Percentiles rank a stretch among this genome's conserved stretches.
Evolutionary conservation across 495 filamentous ascomycete genomes (phyloP).

Genomic region (Xylaria longipes): DNA sequence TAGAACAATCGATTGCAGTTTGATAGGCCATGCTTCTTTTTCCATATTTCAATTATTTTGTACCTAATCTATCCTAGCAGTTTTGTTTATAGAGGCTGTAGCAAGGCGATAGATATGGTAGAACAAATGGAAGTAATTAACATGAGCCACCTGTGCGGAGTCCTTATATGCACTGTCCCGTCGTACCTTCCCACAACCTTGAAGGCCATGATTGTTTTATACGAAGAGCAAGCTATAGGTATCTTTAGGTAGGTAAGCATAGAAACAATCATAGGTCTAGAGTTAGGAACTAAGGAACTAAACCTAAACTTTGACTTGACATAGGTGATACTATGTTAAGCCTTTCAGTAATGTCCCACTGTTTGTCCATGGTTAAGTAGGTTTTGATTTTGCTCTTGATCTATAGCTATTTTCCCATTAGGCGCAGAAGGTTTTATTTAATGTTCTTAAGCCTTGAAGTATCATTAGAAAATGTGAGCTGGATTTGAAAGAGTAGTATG

Average conservation of each 20-base stretch:
- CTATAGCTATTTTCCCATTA: background rate
- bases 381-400: background rate
- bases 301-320: background rate
- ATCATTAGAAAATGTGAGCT: background rate
- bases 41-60: too few species aligned
- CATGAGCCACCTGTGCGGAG: too few species aligned
- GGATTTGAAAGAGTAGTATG: background rate
- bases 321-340: background rate
- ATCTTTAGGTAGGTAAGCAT: background rate
- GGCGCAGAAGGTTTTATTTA: background rate
- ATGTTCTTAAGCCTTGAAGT: background rate
- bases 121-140: too few species aligned
- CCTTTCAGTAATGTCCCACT: background rate
- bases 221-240: background rate
- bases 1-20: slow-evolving; percentile 13
- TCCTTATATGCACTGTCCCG: too few species aligned
- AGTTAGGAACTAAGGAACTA: background rate
- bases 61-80: background rate
- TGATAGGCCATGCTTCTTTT: slow-evolving; percentile 18
- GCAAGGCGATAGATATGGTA: too few species aligned
- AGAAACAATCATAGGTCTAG: background rate
- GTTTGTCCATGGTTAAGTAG: background rate
- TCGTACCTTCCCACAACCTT: too few species aligned
- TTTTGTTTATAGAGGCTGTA: too few species aligned
- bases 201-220: too few species aligned